Evolutionary conservation across 148 eudicot genomes (phyloP).

Genomic region (Camellia lanceoleosa): DNA sequence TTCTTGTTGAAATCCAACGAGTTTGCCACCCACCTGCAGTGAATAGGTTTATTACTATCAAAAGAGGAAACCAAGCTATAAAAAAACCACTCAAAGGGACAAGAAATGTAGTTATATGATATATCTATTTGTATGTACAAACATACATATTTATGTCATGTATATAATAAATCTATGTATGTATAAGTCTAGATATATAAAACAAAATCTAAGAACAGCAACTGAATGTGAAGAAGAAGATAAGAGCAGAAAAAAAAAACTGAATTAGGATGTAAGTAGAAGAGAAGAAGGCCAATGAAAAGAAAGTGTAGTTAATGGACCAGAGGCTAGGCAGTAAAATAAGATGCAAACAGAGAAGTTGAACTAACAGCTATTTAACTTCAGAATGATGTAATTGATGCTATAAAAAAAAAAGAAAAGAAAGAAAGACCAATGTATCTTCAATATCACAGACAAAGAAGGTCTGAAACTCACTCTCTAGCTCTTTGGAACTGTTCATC

Average conservation of each 20-base stretch:
- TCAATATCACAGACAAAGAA: background rate
- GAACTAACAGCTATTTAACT: no score
- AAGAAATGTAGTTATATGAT: background rate
- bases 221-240: background rate
- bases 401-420: background rate
- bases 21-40: conserved; percentile 83
- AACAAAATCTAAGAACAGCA: background rate
- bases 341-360: background rate
- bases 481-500: conserved; percentile 94
- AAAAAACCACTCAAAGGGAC: conserved; percentile 4
- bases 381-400: background rate
- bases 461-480: conserved; percentile 65
- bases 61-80: background rate
- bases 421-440: background rate
- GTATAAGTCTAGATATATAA: background rate
- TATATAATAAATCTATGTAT: no score
- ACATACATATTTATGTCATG: background rate
- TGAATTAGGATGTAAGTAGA: background rate
- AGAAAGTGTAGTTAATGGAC: background rate
- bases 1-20: conserved; percentile 54
- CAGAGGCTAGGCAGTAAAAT: background rate
- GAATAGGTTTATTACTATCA: conserved; percentile 20
- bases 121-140: background rate
- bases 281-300: background rate
- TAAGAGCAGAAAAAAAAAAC: conserved; percentile 1